Percentiles rank a stretch among this genome's conserved stretches.
These are phyloP conservation scores for Cryptococcus wingfieldii DNA, from an alignment of 1,284 basidiomycete species.

Conservation along the genomic window DNA sequence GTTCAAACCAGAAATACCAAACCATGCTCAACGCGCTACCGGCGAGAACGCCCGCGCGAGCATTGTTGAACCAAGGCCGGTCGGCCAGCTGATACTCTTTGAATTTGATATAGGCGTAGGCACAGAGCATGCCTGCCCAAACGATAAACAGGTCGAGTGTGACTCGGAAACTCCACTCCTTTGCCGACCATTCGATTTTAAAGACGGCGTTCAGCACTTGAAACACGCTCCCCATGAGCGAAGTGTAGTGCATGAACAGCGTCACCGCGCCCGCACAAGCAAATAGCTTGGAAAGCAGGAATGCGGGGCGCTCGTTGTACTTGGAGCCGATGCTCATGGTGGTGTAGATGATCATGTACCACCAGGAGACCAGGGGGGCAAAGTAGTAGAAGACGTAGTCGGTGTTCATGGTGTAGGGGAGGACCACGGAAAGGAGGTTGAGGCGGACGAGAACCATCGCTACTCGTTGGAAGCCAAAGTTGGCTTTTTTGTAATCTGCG, in stretches of 20 bases:
- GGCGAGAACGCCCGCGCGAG: constrained; percentile 54
- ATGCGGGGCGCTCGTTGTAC: constrained; percentile 65
- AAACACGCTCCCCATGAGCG: constrained; percentile 64
- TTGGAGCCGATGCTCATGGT: constrained; percentile 68
- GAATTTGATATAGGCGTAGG: constrained; percentile 68
- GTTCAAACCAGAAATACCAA: constrained; percentile 80
- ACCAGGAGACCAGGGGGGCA: constrained; percentile 64
- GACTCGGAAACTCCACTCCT: constrained; percentile 81
- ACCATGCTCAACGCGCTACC: constrained; percentile 57
- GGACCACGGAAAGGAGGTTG: constrained; percentile 72
- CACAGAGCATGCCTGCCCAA: constrained; percentile 75
- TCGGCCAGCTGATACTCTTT: constrained; percentile 69
- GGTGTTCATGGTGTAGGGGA: constrained; percentile 85
- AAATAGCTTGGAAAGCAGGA: constrained; percentile 67
- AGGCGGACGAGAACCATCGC: constrained; percentile 73
- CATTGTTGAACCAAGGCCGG: constrained; percentile 60
- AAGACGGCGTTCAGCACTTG: constrained; percentile 60
- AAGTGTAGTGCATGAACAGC: constrained; percentile 62
- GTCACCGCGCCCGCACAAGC: constrained; percentile 62
- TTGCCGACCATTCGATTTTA: constrained; percentile 73
- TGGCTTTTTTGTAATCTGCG: constrained; percentile 75
- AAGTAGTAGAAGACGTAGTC: constrained; percentile 87
- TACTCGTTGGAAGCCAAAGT: constrained; percentile 72
- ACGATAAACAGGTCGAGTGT: constrained; percentile 82
- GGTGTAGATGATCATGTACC: constrained; percentile 73